Evolutionary conservation across 192 early-diverging fungal species (phyloP).

Genomic region (Coemansia asiatica): DNA sequence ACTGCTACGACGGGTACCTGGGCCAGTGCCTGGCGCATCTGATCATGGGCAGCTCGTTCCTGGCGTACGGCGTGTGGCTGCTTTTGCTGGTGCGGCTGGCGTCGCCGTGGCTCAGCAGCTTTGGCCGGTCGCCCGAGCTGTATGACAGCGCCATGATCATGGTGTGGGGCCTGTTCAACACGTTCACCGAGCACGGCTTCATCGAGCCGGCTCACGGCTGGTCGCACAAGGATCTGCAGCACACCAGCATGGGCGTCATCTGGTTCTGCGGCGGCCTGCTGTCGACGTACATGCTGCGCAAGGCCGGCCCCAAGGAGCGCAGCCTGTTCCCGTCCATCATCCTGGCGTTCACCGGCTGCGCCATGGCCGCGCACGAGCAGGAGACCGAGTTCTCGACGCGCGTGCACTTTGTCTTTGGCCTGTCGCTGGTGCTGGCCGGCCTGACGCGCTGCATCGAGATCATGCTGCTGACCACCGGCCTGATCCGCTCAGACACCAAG

Average conservation of each 20-base stretch:
- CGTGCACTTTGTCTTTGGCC: constrained; percentile 68
- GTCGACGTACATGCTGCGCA: constrained; percentile 56
- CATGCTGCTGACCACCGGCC: constrained; percentile 36
- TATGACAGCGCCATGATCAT: constrained; percentile 69
- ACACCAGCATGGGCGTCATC: constrained; percentile 68
- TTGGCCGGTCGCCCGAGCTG: constrained; percentile 64
- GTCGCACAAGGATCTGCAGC: constrained; percentile 68
- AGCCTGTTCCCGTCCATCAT: constrained; percentile 64
- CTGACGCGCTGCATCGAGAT: constrained; percentile 62
- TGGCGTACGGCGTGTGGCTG: constrained; percentile 64
- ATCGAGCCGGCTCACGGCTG: constrained; percentile 54
- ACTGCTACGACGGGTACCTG: constrained; percentile 61
- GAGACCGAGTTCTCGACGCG: constrained; percentile 58
- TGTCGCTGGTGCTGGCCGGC: constrained; percentile 59
- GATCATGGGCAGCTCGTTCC: constrained; percentile 73
- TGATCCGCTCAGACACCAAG: constrained; percentile 24
- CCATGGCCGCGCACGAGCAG: constrained; percentile 64
- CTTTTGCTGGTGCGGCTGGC: constrained; percentile 60
- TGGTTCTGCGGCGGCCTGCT: constrained; percentile 67
- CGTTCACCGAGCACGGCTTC: constrained; percentile 70
- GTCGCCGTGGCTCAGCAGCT: constrained; percentile 57
- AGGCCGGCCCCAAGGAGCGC: constrained; percentile 41
- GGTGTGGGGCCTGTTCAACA: constrained; percentile 68
- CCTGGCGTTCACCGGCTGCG: constrained; percentile 63
- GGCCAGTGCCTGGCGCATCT: constrained; percentile 72